A percentile compares a stretch with the other conserved stretches of the same genome.
Conservation (phyloP, 1,284 basidiomycete species). For the Volvariella surrecta region DNA sequence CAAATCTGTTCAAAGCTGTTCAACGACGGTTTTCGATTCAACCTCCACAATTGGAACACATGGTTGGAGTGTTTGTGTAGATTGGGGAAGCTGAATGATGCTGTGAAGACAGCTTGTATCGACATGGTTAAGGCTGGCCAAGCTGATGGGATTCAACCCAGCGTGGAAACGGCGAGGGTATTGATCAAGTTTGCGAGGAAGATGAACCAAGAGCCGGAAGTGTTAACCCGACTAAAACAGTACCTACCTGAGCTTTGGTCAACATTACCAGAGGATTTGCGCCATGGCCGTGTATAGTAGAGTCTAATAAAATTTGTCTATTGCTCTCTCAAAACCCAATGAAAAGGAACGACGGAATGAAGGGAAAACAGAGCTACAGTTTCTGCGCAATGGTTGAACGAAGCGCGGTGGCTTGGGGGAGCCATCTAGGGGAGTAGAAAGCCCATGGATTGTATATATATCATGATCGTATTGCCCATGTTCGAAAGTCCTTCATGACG, state of each 20-base stretch:
- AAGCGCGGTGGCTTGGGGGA: constrained; percentile 21
- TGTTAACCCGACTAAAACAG: constrained; percentile 37
- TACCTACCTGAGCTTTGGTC: constrained; percentile 51
- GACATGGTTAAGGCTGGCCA: constrained; percentile 49
- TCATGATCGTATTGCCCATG: constrained; percentile 9
- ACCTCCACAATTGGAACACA: constrained; percentile 64
- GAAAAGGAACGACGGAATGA: too few relatives aligned
- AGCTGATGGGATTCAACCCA: constrained; percentile 31
- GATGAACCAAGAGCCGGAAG: constrained; percentile 32
- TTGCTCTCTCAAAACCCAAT: too few relatives aligned
- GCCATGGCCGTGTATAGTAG: neutral
- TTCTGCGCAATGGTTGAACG: constrained; percentile 31
- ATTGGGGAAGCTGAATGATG: constrained; percentile 57
- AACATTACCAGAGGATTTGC: constrained; percentile 23
- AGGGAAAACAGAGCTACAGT: neutral
- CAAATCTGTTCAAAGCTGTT: constrained; percentile 46
- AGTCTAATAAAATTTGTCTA: too few relatives aligned
- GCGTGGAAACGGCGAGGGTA: constrained; percentile 39
- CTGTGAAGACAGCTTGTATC: constrained; percentile 52
- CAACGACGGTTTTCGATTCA: constrained; percentile 42
- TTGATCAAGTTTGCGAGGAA: constrained; percentile 45
- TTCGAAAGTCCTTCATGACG: constrained; percentile 17
- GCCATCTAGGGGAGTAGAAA: constrained; percentile 36
- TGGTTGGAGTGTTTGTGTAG: constrained; percentile 88
- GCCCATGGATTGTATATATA: constrained; percentile 17